phyloP scores from a whole-genome alignment of 345 rosid genomes.

The Eucalyptus erythrocorys region DNA sequence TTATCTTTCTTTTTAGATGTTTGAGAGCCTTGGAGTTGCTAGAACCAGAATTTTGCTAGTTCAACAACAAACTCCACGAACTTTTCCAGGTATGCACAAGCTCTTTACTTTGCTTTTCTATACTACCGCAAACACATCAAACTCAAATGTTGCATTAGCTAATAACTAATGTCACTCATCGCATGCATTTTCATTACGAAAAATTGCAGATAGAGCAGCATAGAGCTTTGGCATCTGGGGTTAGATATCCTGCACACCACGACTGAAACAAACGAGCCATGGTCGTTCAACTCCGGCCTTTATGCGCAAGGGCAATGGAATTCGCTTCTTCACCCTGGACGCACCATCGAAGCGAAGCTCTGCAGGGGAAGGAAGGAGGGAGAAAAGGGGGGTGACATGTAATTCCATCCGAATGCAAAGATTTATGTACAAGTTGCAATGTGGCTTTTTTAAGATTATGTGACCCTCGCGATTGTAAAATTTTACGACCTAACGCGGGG shows the following conservation, averaged over 20 bases:
- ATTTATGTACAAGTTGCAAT: not conserved
- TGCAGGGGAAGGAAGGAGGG: not conserved
- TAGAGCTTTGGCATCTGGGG: slow-evolving; percentile 68
- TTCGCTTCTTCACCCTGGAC: too few species aligned
- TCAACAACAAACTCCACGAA: slow-evolving; percentile 84
- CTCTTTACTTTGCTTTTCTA: not conserved
- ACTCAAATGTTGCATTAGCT: not conserved
- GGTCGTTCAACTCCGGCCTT: not conserved
- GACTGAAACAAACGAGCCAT: not conserved
- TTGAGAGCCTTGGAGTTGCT: slow-evolving; percentile 69
- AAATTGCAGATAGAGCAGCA: slow-evolving; percentile 72
- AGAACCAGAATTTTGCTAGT: slow-evolving; percentile 79
- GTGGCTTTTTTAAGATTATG: not conserved
- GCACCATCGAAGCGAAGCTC: not conserved
- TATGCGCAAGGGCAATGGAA: not conserved
- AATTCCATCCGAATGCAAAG: not conserved
- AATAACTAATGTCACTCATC: not conserved
- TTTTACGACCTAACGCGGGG: not conserved
- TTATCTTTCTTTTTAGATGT: slow-evolving; percentile 26
- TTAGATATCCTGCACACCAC: slow-evolving; percentile 51
- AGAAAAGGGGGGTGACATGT: not conserved
- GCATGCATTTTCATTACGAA: not conserved
- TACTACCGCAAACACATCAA: not conserved
- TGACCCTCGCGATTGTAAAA: not conserved
- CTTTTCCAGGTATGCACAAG: slow-evolving; percentile 52